These are phyloP conservation scores for Prunus fruticosa DNA, from an alignment of 306 rosid genomes.

Conservation along the genomic window DNA sequence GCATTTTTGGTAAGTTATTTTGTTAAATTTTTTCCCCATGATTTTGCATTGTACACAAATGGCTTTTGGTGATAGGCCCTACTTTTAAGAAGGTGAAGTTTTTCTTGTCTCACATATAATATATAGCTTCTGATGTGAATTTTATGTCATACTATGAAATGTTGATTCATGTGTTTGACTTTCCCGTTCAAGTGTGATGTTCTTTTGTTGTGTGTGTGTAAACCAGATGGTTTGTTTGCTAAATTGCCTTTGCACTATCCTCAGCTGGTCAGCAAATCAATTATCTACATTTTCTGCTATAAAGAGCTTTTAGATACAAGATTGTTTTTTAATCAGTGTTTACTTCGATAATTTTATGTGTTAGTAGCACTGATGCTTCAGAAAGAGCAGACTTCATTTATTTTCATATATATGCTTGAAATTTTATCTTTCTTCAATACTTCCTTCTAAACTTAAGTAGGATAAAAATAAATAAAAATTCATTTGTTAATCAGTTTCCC, in stretches of 20 bases:
- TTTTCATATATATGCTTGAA: neutral
- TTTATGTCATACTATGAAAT: neutral
- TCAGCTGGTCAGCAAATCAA: neutral
- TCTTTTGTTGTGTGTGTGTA: too few relatives aligned
- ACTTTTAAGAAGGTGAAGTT: neutral
- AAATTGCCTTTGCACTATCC: neutral
- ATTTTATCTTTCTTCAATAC: neutral
- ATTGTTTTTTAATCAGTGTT: neutral
- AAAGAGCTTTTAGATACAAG: neutral
- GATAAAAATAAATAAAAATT: neutral
- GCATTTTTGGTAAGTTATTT: neutral
- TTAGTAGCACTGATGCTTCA: too few relatives aligned
- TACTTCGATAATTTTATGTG: neutral
- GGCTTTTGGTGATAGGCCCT: neutral
- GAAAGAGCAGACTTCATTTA: neutral
- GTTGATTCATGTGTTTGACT: neutral
- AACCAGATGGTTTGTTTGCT: neutral
- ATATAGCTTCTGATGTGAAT: neutral
- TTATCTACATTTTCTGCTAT: neutral
- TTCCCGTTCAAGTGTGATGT: neutral
- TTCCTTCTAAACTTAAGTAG: neutral
- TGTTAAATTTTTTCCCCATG: neutral
- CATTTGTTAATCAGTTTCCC: neutral
- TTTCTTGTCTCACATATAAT: neutral
- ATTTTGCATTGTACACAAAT: neutral